These are phyloP conservation scores for Tieghemiomyces parasiticus DNA, from an alignment of 192 early-diverging fungal genomes.

Conservation along the genomic window DNA sequence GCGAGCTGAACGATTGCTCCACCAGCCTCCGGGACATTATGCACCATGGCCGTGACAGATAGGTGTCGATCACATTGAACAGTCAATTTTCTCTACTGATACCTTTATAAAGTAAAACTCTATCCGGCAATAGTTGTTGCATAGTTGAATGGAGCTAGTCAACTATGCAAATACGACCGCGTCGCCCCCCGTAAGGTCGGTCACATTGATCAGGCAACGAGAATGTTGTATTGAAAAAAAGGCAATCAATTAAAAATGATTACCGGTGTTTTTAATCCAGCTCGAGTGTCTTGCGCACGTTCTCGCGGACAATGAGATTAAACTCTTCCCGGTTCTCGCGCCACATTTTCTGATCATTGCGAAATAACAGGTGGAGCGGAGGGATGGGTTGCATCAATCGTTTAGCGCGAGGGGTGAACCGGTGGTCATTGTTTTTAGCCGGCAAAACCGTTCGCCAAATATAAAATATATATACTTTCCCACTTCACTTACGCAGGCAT, in stretches of 20 bases:
- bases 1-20: conserved; percentile 21
- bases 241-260: not conserved
- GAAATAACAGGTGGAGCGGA: not conserved
- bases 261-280: too few species aligned
- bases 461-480: too few species aligned
- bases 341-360: conserved; percentile 94
- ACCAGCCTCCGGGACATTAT: conserved; percentile 22
- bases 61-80: too few species aligned
- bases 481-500: conserved; percentile 64
- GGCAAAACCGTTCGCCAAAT: too few species aligned
- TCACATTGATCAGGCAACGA: too few species aligned
- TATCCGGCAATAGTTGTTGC: not conserved
- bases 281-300: conserved; percentile 65
- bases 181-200: too few species aligned
- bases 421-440: too few species aligned
- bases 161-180: too few species aligned
- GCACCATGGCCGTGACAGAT: not conserved
- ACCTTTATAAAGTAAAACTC: too few species aligned
- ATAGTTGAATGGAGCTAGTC: too few species aligned
- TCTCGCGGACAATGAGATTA: conserved; percentile 60
- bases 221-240: conserved; percentile 13
- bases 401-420: too few species aligned
- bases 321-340: conserved; percentile 68
- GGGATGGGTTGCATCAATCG: not conserved
- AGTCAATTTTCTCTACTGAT: too few species aligned